These are phyloP conservation scores for Leccinum broughii DNA, from an alignment of 768 basidiomycete genomes.

Conservation along the genomic window DNA sequence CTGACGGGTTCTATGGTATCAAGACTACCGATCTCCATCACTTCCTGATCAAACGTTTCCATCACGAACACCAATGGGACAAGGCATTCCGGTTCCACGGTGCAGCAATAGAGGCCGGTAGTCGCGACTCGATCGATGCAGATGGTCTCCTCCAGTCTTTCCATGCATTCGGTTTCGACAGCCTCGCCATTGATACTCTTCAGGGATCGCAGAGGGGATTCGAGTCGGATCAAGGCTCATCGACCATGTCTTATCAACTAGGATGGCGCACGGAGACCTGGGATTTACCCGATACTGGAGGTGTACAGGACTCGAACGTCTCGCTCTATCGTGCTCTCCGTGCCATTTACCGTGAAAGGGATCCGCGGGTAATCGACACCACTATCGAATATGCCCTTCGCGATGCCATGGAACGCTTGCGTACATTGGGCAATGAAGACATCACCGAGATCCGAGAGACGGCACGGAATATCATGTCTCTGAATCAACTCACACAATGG, in stretches of 20 bases:
- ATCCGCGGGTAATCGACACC: constrained; percentile 45
- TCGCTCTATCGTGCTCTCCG: constrained; percentile 78
- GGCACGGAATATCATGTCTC: constrained; percentile 72
- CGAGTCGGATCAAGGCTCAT: constrained; percentile 31
- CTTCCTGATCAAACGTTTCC: constrained; percentile 81
- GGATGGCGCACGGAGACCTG: constrained; percentile 96
- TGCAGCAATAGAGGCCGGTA: constrained; percentile 71
- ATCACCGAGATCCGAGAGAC: constrained; percentile 72
- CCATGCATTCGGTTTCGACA: constrained; percentile 88
- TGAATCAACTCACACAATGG: constrained; percentile 77
- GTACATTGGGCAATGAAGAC: constrained; percentile 72
- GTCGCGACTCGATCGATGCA: constrained; percentile 41
- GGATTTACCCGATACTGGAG: constrained; percentile 77
- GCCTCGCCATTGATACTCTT: constrained; percentile 74
- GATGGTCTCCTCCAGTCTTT: constrained; percentile 77
- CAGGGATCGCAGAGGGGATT: constrained; percentile 41
- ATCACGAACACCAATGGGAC: constrained; percentile 92
- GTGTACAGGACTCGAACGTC: constrained; percentile 47
- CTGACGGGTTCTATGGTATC: constrained; percentile 97
- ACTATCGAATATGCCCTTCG: constrained; percentile 52
- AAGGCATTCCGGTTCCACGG: constrained; percentile 91
- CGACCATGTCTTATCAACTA: constrained; percentile 68
- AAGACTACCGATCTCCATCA: constrained; percentile 72
- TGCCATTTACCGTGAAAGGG: constrained; percentile 79
- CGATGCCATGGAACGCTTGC: constrained; percentile 65